Evolutionary conservation across 805 yeast species (phyloP), one percentile per base, ranked within the genome.

Genomic region (Nakazawaea populi): DNA sequence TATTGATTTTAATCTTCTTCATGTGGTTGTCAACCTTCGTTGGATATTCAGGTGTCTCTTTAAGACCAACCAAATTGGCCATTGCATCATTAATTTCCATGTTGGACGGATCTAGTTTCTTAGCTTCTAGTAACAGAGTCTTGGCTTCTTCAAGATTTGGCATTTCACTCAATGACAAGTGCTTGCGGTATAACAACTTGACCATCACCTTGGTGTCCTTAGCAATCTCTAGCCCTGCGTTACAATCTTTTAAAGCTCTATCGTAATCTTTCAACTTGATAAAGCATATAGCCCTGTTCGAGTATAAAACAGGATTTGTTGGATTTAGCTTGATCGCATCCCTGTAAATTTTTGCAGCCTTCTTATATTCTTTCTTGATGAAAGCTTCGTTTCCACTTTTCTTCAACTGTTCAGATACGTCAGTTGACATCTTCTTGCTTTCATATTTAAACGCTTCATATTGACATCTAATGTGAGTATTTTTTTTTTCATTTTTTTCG

Each of bases 251-350:
- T 3, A 76, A 58, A 2, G 84, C 87, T 14, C 75, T 65, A 2
- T 63, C 57, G 73, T 76, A 82, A 34, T 75, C 73, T 5, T 67
- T 58, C 4, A 81, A 60, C 51, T 82, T 80, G 40, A 85, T 60
- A 54, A 76, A 73, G n/a, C 88, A 73, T 70, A 82, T 80, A 0
- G 94, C 86, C 42, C 85, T 66, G 60, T 87, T 87, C n/a, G 91
- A 77, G 60, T 74, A 82, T 1, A 82, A 67, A 0, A 83, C 73
- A 0, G 90, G 75, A 53, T 80, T 78, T 0, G 56, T 37, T 0
- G 82, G 74, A 46, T 78, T 78, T 14, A 71, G 34, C 7, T 65
- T 65, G 37, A 83, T 70, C 3, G 91, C 89, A 46, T 76, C 74
- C 9, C 77, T 62, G 61, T 87, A 87, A 0, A 72, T 63, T 28